Evolutionary conservation across 345 rosid species (phyloP).

Genomic region (Rubroshorea leprosula): DNA sequence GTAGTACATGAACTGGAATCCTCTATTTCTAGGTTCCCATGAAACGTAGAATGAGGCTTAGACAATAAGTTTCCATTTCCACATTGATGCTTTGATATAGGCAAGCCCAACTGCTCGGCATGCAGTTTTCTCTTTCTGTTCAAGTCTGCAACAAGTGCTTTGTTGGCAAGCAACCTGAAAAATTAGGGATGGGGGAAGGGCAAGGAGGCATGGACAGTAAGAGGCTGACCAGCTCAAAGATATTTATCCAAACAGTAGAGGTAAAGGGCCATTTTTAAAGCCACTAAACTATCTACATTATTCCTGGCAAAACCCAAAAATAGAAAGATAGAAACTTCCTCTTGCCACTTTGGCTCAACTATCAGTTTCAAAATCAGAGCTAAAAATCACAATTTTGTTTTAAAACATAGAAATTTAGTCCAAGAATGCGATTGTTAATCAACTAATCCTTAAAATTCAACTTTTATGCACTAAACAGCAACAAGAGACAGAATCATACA

Average conservation of each 20-base stretch:
- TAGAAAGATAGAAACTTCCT: too few relatives aligned
- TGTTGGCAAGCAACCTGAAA: constrained; percentile 20
- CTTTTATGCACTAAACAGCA: background rate
- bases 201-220: background rate
- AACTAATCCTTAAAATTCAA: background rate
- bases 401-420: too few relatives aligned
- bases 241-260: constrained; percentile 2
- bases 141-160: constrained; percentile 15
- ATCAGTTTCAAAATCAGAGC: too few relatives aligned
- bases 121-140: constrained; percentile 55
- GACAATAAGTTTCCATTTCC: constrained; percentile 24
- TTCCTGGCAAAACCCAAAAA: too few relatives aligned
- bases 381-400: too few relatives aligned
- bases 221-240: too few relatives aligned
- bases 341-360: too few relatives aligned
- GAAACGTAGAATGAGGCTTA: constrained; percentile 10
- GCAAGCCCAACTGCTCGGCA: constrained; percentile 40
- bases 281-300: too few relatives aligned
- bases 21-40: constrained; percentile 17
- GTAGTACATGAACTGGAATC: constrained; percentile 1
- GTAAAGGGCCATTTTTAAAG: too few relatives aligned
- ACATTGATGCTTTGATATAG: constrained; percentile 47
- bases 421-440: background rate
- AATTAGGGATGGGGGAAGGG: background rate
- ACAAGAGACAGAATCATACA: too few relatives aligned